These are phyloP conservation scores for Lentinula guzmanii DNA, from an alignment of 768 basidiomycete genomes.

Conservation along the genomic window DNA sequence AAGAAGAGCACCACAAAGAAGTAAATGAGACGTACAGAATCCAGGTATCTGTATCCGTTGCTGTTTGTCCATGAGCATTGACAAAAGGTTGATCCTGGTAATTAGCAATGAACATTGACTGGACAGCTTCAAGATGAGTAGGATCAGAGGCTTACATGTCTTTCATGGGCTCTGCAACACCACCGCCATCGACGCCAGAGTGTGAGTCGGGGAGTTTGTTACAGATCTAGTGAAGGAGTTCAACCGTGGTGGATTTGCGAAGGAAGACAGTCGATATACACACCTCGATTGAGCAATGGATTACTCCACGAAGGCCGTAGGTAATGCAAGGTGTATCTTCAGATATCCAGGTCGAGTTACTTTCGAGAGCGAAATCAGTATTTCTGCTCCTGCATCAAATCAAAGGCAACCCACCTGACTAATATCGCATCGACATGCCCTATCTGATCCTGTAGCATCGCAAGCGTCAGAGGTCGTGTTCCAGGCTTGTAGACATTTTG, in stretches of 20 bases:
- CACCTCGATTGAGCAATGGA: slow-evolving; percentile 80
- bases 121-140: background rate
- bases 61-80: slow-evolving; percentile 55
- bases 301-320: slow-evolving; percentile 90
- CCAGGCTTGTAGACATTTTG: background rate
- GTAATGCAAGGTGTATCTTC: slow-evolving; percentile 91
- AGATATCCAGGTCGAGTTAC: slow-evolving; percentile 96
- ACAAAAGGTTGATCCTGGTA: slow-evolving; percentile 69
- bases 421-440: slow-evolving; percentile 87
- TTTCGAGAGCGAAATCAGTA: slow-evolving; percentile 17
- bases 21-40: slow-evolving; percentile 59
- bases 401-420: slow-evolving; percentile 50
- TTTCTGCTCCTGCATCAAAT: background rate
- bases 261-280: background rate
- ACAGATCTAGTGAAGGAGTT: slow-evolving; percentile 42
- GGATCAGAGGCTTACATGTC: slow-evolving; percentile 60
- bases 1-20: background rate
- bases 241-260: background rate
- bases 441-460: slow-evolving; percentile 55
- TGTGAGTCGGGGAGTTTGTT: slow-evolving; percentile 79
- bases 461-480: background rate
- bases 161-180: slow-evolving; percentile 81
- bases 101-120: background rate
- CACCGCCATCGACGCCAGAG: slow-evolving; percentile 93
- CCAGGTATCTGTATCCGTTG: slow-evolving; percentile 64